These are phyloP conservation scores for Epichloe coenophiala DNA, from an alignment of 2,329 filamentous ascomycete genomes.

Conservation along the genomic window DNA sequence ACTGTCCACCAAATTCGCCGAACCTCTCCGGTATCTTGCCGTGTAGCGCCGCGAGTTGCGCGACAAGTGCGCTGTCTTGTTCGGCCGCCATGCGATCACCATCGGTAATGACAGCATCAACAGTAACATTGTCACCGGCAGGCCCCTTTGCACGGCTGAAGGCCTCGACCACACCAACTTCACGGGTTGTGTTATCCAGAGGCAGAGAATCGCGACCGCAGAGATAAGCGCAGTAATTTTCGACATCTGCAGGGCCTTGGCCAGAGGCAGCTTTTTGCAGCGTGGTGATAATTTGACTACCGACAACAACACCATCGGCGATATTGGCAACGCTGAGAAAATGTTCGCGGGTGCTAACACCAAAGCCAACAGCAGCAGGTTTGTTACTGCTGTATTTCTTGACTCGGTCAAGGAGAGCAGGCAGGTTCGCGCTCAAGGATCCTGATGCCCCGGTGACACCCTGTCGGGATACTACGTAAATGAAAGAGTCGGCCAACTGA, in stretches of 20 bases:
- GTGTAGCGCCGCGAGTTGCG: constrained; percentile 74
- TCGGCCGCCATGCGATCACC: constrained; percentile 49
- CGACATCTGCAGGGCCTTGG: constrained; percentile 49
- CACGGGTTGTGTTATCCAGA: constrained; percentile 36
- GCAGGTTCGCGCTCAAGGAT: constrained; percentile 66
- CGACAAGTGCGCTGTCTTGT: constrained; percentile 50
- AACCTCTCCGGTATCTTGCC: constrained; percentile 72
- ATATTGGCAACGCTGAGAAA: constrained; percentile 74
- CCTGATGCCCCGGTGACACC: constrained; percentile 89
- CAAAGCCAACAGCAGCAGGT: constrained; percentile 87
- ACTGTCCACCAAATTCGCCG: constrained; percentile 92
- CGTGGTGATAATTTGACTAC: constrained; percentile 83
- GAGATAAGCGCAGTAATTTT: constrained; percentile 71
- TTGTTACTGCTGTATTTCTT: constrained; percentile 86
- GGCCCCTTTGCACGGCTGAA: constrained; percentile 38
- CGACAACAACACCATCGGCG: constrained; percentile 90
- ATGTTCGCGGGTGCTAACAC: constrained; percentile 89
- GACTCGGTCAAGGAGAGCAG: constrained; percentile 69
- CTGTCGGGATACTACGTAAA: constrained; percentile 96
- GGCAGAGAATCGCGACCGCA: constrained; percentile 30
- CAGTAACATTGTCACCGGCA: constrained; percentile 29
- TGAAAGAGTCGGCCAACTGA: constrained; percentile 94
- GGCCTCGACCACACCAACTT: constrained; percentile 58
- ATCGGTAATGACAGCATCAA: constrained; percentile 49
- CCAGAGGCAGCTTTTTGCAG: constrained; percentile 30